Percentiles rank a stretch among this genome's conserved stretches.
Evolutionary conservation across 2,329 filamentous ascomycete species (phyloP).

Genomic region (Botryosphaeria dothidea): DNA sequence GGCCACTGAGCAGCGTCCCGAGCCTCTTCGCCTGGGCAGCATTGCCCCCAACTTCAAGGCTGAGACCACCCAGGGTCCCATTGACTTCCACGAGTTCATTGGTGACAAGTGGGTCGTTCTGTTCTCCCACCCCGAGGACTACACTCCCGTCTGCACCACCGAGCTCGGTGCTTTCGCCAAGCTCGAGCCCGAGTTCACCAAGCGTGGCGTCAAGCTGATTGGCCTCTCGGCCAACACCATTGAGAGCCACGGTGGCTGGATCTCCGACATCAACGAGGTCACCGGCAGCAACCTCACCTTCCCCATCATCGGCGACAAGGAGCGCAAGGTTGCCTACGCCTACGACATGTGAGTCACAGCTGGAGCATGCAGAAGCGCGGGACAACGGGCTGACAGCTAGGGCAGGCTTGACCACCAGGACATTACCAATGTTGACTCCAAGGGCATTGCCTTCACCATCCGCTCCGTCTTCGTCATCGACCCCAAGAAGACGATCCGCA

Average conservation of each 20-base stretch:
- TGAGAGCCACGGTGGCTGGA: constrained; percentile 82
- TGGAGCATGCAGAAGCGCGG: constrained; percentile 36
- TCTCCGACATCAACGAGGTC: constrained; percentile 68
- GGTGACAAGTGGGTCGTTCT: constrained; percentile 78
- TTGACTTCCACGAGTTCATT: constrained; percentile 82
- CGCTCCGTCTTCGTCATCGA: constrained; percentile 94
- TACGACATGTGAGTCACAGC: constrained; percentile 48
- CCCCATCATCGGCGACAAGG: constrained; percentile 53
- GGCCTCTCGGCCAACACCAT: constrained; percentile 84
- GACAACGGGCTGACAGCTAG: constrained; percentile 17
- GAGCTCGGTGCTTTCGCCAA: constrained; percentile 93
- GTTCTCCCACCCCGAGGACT: constrained; percentile 84
- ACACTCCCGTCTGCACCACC: constrained; percentile 93
- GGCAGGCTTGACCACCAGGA: constrained; percentile 51
- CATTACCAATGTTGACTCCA: constrained; percentile 60
- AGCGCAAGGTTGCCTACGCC: constrained; percentile 49
- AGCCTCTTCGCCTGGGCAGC: constrained; percentile 63
- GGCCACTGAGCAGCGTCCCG: constrained; percentile 26
- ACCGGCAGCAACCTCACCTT: constrained; percentile 47
- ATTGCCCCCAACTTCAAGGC: constrained; percentile 81
- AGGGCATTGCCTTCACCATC: constrained; percentile 83
- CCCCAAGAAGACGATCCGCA: constrained; percentile 90
- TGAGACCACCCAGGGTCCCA: constrained; percentile 74
- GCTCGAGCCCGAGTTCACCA: constrained; percentile 82
- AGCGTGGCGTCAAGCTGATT: constrained; percentile 87